Percentiles rank a stretch among this genome's conserved stretches.
These are phyloP conservation scores for Sporothrix luriei DNA, from an alignment of 2,329 filamentous ascomycete species.

Conservation along the genomic window DNA sequence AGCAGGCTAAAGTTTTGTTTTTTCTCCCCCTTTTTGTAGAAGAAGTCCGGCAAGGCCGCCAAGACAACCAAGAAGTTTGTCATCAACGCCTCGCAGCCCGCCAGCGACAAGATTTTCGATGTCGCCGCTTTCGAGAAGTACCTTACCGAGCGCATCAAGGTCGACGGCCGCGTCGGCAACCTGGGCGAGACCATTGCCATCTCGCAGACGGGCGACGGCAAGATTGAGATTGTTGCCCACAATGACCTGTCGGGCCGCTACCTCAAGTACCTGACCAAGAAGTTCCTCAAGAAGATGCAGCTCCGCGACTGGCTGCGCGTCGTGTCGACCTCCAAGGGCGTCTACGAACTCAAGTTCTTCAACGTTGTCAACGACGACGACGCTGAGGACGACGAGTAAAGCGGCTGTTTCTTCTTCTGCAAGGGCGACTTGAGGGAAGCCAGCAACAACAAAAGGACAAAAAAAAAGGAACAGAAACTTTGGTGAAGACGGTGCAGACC, in stretches of 20 bases:
- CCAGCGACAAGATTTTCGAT: conserved; percentile 99
- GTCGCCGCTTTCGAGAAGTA: conserved; percentile 99
- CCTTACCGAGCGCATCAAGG: conserved; percentile 99
- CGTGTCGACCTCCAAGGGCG: conserved; percentile 95
- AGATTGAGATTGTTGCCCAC: conserved; percentile 97
- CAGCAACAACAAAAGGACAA: conserved; percentile 1
- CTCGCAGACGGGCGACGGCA: conserved; percentile 89
- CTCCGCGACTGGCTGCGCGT: conserved; percentile 99
- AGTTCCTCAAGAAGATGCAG: conserved; percentile 99
- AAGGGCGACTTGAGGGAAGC: neutral
- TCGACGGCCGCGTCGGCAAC: conserved; percentile 97
- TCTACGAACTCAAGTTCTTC: conserved; percentile 99
- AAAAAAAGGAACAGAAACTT: conserved; percentile 13
- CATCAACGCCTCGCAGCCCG: conserved; percentile 99
- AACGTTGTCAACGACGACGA: conserved; percentile 98
- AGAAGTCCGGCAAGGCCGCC: conserved; percentile 66
- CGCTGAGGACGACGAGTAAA: conserved; percentile 96
- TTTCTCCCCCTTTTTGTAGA: conserved; percentile 55
- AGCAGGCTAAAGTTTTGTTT: conserved; percentile 86
- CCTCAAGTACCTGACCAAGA: conserved; percentile 99
- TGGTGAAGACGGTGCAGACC: neutral
- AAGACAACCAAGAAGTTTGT: conserved; percentile 96
- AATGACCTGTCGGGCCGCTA: conserved; percentile 98
- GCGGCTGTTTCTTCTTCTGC: neutral
- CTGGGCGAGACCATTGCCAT: conserved; percentile 91